A percentile compares a stretch with the other conserved stretches of the same genome.
Conservation (phyloP, 2,329 filamentous ascomycete species). For the Aspergillus awamori region DNA sequence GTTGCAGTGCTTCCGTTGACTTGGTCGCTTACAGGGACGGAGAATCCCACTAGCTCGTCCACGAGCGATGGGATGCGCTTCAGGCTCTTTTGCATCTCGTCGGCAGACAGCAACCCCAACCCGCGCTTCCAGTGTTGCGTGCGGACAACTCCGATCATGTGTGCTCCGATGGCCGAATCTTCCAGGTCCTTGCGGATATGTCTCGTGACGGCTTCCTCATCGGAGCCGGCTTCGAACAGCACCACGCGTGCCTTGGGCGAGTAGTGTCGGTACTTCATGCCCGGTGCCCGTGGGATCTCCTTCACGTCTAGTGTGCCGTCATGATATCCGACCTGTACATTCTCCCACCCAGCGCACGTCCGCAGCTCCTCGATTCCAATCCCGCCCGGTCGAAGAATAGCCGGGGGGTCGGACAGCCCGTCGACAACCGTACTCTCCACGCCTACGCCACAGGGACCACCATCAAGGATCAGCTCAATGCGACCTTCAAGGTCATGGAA, state of each 20-base stretch:
- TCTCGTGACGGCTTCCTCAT: constrained; percentile 28
- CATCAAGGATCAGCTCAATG: constrained; percentile 86
- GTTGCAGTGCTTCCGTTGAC: constrained; percentile 21
- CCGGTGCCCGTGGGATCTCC: constrained; percentile 75
- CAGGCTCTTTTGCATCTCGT: constrained; percentile 25
- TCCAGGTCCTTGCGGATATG: constrained; percentile 39
- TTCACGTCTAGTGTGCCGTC: constrained; percentile 70
- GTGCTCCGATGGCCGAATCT: constrained; percentile 32
- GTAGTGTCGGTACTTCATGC: constrained; percentile 99
- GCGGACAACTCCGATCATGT: constrained; percentile 44
- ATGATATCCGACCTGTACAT: constrained; percentile 75
- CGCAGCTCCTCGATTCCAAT: constrained; percentile 80
- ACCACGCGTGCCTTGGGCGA: constrained; percentile 86
- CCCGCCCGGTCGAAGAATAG: constrained; percentile 83
- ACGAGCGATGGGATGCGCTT: constrained; percentile 29
- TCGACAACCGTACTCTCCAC: constrained; percentile 98
- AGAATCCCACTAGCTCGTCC: constrained; percentile 32
- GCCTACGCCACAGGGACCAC: constrained; percentile 81
- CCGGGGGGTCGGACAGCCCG: constrained; percentile 77
- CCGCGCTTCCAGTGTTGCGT: constrained; percentile 43
- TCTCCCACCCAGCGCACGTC: constrained; percentile 76
- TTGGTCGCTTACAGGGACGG: constrained; percentile 30
- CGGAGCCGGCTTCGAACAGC: constrained; percentile 68
- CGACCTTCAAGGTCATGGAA: constrained; percentile 78
- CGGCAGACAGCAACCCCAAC: constrained; percentile 28